Evolutionary conservation across 495 filamentous ascomycete species (phyloP).

Genomic region (Neurospora tetraspora): DNA sequence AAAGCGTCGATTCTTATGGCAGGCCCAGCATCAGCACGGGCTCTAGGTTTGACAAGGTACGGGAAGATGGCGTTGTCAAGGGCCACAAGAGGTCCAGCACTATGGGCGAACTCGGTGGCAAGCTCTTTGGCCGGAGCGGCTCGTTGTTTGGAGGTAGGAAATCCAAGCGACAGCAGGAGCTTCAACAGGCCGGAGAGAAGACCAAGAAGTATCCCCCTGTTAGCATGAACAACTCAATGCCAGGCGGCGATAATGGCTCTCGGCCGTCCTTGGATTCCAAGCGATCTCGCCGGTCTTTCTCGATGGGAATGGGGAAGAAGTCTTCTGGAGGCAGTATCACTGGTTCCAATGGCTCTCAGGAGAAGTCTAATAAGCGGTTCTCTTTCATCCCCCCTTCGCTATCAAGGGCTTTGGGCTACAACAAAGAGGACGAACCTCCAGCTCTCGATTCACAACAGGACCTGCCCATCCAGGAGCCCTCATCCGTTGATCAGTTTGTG

Average conservation of each 20-base stretch:
- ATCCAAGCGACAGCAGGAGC: slow-evolving; percentile 32
- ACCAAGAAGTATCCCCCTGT: slow-evolving; percentile 62
- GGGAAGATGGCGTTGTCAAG: slow-evolving; percentile 32
- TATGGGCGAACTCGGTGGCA: slow-evolving; percentile 67
- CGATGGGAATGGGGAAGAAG: slow-evolving; percentile 66
- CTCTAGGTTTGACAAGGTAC: slow-evolving; percentile 39
- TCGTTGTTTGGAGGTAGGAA: slow-evolving; percentile 61
- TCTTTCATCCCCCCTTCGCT: slow-evolving; percentile 72
- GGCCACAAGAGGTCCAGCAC: slow-evolving; percentile 91
- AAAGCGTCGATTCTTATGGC: slow-evolving; percentile 40
- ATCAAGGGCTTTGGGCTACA: slow-evolving; percentile 49
- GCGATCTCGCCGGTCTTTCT: slow-evolving; percentile 59
- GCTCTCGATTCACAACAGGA: slow-evolving; percentile 34
- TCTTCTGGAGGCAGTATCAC: slow-evolving; percentile 44
- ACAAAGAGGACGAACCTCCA: slow-evolving; percentile 34
- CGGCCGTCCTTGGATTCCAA: slow-evolving; percentile 69
- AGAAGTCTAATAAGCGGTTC: slow-evolving; percentile 54
- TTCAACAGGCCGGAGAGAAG: slow-evolving; percentile 34
- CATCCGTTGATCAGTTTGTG: slow-evolving; percentile 26
- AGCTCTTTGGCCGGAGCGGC: slow-evolving; percentile 67
- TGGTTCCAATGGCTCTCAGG: slow-evolving; percentile 40
- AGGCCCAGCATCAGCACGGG: slow-evolving; percentile 50
- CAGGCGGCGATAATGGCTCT: slow-evolving; percentile 34
- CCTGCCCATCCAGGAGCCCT: slow-evolving; percentile 39
- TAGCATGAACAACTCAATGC: slow-evolving; percentile 59